A percentile compares a stretch with the other conserved stretches of the same genome.
Conservation (phyloP, 2,329 filamentous ascomycete genomes). For the Fusarium secorum region DNA sequence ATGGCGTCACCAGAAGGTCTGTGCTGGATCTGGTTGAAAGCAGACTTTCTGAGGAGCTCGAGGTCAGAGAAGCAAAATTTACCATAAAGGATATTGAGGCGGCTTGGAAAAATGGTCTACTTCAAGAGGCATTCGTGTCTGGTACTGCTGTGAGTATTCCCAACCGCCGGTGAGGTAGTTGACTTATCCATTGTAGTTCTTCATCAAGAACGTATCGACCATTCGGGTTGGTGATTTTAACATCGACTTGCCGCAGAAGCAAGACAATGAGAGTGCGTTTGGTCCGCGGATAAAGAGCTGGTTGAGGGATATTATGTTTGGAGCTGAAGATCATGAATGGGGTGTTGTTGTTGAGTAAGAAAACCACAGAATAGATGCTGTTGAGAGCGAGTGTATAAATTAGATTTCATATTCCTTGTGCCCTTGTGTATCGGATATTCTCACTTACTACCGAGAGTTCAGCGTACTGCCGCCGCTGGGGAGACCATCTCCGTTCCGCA, state of each 20-base stretch:
- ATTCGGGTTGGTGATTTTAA: neutral
- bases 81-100: fast-evolving
- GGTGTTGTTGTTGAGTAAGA: neutral
- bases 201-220: neutral
- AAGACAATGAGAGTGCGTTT: neutral
- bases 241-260: neutral
- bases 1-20: neutral
- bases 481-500: neutral
- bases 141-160: neutral
- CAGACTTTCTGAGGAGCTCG: fast-evolving
- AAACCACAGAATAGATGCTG: fast-evolving
- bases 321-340: neutral
- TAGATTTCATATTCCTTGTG: fast-evolving
- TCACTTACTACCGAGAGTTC: too few relatives aligned
- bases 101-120: neutral
- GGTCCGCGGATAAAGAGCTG: neutral
- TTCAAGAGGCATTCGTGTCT: neutral
- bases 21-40: neutral
- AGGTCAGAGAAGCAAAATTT: neutral
- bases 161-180: fast-evolving
- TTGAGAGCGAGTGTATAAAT: fast-evolving
- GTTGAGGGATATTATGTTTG: neutral
- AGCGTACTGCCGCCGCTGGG: too few relatives aligned
- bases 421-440: too few relatives aligned
- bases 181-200: fast-evolving